A percentile compares a stretch with the other conserved stretches of the same genome.
Evolutionary conservation across 2,329 filamentous ascomycete genomes (phyloP).

Genomic region (Aspergillus brasiliensis): DNA sequence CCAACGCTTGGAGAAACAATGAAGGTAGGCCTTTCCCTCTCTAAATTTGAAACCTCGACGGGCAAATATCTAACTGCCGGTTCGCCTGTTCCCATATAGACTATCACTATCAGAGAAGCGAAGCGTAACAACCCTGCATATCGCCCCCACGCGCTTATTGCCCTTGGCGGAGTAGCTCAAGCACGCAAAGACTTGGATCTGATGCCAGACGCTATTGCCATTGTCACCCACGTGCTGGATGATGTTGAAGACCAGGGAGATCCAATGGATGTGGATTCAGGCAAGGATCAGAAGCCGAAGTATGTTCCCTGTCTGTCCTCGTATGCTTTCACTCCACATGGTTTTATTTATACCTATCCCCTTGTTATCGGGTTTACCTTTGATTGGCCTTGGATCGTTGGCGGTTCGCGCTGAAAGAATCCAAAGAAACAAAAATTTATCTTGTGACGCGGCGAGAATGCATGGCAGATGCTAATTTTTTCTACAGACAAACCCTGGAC

Average conservation of each 20-base stretch:
- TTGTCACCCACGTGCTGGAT: slow-evolving; percentile 66
- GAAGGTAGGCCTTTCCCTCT: slow-evolving; percentile 54
- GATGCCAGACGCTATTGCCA: slow-evolving; percentile 64
- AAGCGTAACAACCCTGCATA: slow-evolving; percentile 90
- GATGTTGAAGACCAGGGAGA: slow-evolving; percentile 58
- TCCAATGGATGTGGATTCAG: slow-evolving; percentile 69
- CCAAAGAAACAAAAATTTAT: no score
- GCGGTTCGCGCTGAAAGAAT: not conserved
- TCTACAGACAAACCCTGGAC: slow-evolving; percentile 28
- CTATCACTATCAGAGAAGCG: slow-evolving; percentile 76
- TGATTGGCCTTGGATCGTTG: not conserved
- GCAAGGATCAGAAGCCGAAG: slow-evolving; percentile 42
- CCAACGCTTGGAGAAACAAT: slow-evolving; percentile 65
- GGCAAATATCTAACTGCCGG: slow-evolving; percentile 2
- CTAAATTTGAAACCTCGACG: not conserved
- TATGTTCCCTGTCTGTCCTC: slow-evolving; percentile 11
- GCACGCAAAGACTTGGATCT: slow-evolving; percentile 70
- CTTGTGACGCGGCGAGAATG: not conserved
- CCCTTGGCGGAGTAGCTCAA: slow-evolving; percentile 72
- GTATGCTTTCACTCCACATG: slow-evolving; percentile 8
- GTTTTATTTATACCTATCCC: not conserved
- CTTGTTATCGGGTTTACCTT: not conserved
- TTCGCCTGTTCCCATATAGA: slow-evolving; percentile 40
- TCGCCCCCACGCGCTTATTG: slow-evolving; percentile 71
- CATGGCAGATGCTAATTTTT: not conserved